Base-by-base conservation (phyloP, 83 land plant species). In the Diphasiastrum complanatum region DNA sequence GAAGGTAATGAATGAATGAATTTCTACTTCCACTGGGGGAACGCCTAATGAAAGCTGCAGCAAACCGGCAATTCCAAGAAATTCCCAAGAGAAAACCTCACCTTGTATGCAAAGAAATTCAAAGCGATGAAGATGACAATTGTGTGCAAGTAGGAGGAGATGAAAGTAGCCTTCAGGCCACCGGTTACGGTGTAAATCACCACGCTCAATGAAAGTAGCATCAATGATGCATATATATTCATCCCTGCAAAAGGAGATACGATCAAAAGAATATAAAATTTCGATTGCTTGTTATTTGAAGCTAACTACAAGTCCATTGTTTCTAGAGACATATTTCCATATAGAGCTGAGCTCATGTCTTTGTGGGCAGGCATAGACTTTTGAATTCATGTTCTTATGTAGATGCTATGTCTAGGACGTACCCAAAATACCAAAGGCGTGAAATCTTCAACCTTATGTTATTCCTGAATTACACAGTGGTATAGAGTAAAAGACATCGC, bases 181-280 rank as follows among this genome's bases (percentile, higher is more conserved):
- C 77, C 77, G 11, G 53, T 57, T n/a, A 74, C 58, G n/a, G 77
- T 74, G 52, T 74, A 74, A 18, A 68, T 64, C 12, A 74, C 46
- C 26, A 74, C 77, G 25, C 73, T 47, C 20, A 67, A 5, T 4
- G 75, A 70, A 24, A 72, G 47, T 22, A 72, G 34, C 35, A 72
- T 31, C 52, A 48, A 45, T 20, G 75, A 70, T 2, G 75, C 75
- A 52, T 65, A 72, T 27, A 72, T 46, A 63, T 72, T 56, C 64
- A 72, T 43, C 31, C 73, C 73, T 33, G 41, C 16, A 33, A 33
- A 4, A 51, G 24, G n/a, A n/a, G n/a, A n/a, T n/a, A n/a, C n/a
- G n/a, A n/a, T n/a, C n/a, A n/a, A n/a, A n/a, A n/a, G n/a, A n/a
- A n/a, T n/a, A n/a, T n/a, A n/a, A n/a, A n/a, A n/a, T n/a, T n/a